Conservation (phyloP, 768 basidiomycete species). For the Hortiboletus campestris region DNA sequence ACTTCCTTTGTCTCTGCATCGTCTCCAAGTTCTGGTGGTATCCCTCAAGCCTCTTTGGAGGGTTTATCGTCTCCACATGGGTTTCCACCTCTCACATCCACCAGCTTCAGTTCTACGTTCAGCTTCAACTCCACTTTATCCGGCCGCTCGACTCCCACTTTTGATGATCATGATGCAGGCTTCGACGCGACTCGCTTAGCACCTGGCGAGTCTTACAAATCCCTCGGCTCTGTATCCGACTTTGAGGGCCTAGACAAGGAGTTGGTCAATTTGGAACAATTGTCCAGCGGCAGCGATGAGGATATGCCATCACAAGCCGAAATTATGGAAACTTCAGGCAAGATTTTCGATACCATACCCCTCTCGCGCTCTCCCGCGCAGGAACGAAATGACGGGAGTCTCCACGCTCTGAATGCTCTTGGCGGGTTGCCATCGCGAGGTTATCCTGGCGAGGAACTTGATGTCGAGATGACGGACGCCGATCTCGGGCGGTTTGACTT, state of each 20-base stretch:
- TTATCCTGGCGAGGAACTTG: constrained; percentile 11
- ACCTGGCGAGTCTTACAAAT: constrained; percentile 41
- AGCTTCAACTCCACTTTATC: constrained; percentile 23
- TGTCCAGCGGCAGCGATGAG: background rate
- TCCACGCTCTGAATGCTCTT: background rate
- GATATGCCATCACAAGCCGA: constrained; percentile 50
- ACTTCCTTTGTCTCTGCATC: constrained; percentile 67
- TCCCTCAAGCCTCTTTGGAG: background rate
- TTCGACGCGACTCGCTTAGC: constrained; percentile 18
- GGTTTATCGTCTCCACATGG: background rate
- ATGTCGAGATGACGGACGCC: constrained; percentile 33
- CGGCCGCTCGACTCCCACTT: constrained; percentile 25
- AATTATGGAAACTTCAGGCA: constrained; percentile 45
- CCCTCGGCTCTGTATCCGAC: constrained; percentile 60
- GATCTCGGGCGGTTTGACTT: constrained; percentile 58
- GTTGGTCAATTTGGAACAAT: constrained; percentile 16
- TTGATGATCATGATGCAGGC: constrained; percentile 16
- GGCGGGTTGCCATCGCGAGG: constrained; percentile 30
- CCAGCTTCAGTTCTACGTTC: constrained; percentile 30
- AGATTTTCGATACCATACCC: constrained; percentile 45
- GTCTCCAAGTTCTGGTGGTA: constrained; percentile 22
- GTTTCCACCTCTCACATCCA: constrained; percentile 9
- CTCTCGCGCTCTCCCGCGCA: constrained; percentile 17
- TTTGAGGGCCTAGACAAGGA: constrained; percentile 46
- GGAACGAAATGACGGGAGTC: constrained; percentile 6